A percentile compares a stretch with the other conserved stretches of the same genome.
Conservation (phyloP, 2,329 filamentous ascomycete genomes). For the Botrytis elliptica region DNA sequence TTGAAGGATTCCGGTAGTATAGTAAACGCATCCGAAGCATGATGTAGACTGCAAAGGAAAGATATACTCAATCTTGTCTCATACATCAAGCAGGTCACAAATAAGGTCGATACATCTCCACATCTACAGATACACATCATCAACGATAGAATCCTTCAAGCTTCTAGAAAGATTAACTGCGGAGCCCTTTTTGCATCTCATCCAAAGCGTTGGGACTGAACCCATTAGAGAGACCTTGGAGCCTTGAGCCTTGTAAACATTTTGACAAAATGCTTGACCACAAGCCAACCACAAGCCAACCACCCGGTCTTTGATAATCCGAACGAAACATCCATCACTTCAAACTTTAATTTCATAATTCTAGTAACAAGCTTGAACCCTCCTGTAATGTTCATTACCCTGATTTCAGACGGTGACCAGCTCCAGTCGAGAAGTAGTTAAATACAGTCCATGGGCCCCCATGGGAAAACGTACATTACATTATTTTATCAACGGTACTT, state of each 20-base stretch:
- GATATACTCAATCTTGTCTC: neutral
- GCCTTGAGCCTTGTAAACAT: slow-evolving; percentile 15
- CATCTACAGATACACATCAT: slow-evolving; percentile 16
- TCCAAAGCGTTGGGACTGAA: slow-evolving; percentile 20
- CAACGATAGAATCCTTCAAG: neutral
- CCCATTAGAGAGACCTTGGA: neutral
- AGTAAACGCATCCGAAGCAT: neutral
- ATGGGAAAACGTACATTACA: neutral
- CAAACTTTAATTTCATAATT: slow-evolving; percentile 13
- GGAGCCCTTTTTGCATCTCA: slow-evolving; percentile 14
- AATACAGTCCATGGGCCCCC: slow-evolving; percentile 1
- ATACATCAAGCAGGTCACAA: slow-evolving; percentile 1
- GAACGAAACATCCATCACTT: slow-evolving; percentile 17
- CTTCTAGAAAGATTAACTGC: slow-evolving; percentile 22
- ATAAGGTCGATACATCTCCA: slow-evolving; percentile 9
- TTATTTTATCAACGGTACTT: neutral
- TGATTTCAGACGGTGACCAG: neutral
- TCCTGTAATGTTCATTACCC: neutral
- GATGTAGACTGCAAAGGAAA: neutral
- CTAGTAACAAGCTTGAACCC: slow-evolving; percentile 15
- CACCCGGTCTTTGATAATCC: slow-evolving; percentile 14
- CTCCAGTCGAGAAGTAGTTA: neutral
- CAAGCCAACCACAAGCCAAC: neutral
- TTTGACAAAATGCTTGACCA: neutral
- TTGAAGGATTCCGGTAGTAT: neutral